Base-by-base conservation (phyloP, 441 rosid species). In the Sinapis alba region DNA sequence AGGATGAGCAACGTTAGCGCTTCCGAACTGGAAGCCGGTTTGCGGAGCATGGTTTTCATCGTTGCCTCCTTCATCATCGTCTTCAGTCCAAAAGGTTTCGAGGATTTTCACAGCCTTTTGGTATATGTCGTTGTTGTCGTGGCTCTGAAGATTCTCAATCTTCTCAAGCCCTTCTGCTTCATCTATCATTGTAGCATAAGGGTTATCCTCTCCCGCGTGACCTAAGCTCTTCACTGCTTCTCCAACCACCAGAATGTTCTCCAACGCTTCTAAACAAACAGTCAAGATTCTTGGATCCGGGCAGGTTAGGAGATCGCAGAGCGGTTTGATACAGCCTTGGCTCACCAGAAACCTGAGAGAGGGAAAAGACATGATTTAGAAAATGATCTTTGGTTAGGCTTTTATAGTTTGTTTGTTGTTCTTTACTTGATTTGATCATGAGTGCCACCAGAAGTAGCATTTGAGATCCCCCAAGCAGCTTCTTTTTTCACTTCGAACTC, bases 401-500 rank as follows among this genome's bases (percentile, higher is more conserved):
- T 72, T 21, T 20, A 10, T 59, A 6, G 58, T 59, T 58, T 58
- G 23, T 32, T 54, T 69, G 43, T n/a, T 13, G 15, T 59, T 57
- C 7, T 60, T 41, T 58, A 72, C 88, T 81, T 82, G 78, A 86
- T 86, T 71, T 86, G 90, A 54, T 84, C 87, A 71, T 79, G 80
- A 59, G 82, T 74, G 58, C 90, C 90, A 34, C 88, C 85, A 54
- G 86, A 83, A 18, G 85, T 86, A 61, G 85, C 90, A 65, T 86
- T 86, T 65, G 87, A 86, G 71, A 82, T 79, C 18, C 83, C 86
- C 89, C 89, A 84, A 27, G 87, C 85, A 59, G 86, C 89, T 82
- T 86, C 90, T 76, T 86, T 83, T 69, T 86, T 86, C 11, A 84
- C 81, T 47, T 86, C 88, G 63, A 86, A 84, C 68, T 84, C 90